Evolutionary conservation across 768 basidiomycete genomes (phyloP).

Genomic region (Cystobasidium ongulense): DNA sequence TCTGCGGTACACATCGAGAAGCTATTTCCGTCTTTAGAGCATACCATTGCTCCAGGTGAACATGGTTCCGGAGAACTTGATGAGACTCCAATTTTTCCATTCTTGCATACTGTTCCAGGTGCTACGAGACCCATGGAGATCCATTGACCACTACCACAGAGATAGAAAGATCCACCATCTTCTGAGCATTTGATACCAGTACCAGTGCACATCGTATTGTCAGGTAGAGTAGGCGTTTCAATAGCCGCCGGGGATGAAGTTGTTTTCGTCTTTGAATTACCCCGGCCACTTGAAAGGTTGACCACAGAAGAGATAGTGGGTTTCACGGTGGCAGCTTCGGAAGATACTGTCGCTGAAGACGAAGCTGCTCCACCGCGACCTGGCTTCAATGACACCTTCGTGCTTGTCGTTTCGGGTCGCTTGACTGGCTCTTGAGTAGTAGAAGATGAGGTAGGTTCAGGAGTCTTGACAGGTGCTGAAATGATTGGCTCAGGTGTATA

Average conservation of each 20-base stretch:
- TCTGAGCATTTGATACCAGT: background rate
- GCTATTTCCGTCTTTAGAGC: background rate
- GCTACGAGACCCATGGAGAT: conserved; percentile 3
- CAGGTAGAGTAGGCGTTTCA: background rate
- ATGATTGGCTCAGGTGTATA: background rate
- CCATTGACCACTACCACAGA: background rate
- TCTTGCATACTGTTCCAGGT: conserved; percentile 13
- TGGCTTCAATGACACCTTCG: background rate
- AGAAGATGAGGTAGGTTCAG: background rate
- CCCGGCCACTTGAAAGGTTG: background rate
- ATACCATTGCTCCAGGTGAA: background rate
- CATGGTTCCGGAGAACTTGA: background rate
- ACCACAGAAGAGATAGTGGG: background rate
- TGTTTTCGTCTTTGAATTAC: background rate
- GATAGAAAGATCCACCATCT: conserved; percentile 7
- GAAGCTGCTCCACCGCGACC: background rate
- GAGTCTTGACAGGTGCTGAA: background rate
- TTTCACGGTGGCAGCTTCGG: background rate
- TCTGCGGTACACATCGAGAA: conserved; percentile 9
- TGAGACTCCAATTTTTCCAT: background rate
- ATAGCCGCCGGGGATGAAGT: background rate
- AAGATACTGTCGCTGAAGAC: background rate
- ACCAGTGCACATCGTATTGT: background rate
- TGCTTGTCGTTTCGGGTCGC: background rate
- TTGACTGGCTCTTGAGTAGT: background rate